Conservation (phyloP, 108 stramenopile genomes). For the Fragilariopsis cylindrus region DNA sequence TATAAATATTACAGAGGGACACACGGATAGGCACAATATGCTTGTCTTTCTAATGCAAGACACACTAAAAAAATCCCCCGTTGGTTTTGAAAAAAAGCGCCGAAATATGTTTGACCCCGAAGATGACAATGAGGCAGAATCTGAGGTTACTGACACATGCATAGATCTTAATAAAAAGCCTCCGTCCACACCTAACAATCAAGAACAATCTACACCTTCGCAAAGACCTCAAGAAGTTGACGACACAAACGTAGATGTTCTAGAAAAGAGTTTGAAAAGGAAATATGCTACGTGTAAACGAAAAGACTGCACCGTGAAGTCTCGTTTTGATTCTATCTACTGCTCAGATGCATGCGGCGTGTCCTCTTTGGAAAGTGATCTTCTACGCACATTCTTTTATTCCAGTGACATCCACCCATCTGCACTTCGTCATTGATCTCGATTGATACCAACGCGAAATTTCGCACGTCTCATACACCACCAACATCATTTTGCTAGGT, state of each 20-base stretch:
- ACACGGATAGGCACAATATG: slow-evolving; percentile 87
- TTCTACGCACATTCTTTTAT: slow-evolving; percentile 67
- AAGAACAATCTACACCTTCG: slow-evolving; percentile 3
- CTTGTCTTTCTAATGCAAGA: slow-evolving; percentile 79
- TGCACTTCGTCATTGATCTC: slow-evolving; percentile 38
- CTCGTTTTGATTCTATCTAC: slow-evolving; percentile 82
- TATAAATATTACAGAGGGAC: slow-evolving; percentile 47
- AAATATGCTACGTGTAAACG: slow-evolving; percentile 38
- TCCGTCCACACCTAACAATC: background rate
- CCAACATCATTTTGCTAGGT: background rate
- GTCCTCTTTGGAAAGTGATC: slow-evolving; percentile 60
- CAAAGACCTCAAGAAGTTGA: background rate
- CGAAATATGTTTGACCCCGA: slow-evolving; percentile 84
- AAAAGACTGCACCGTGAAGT: slow-evolving; percentile 50
- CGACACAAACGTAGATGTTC: background rate
- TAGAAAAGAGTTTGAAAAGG: background rate
- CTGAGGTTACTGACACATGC: background rate
- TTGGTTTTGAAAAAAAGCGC: slow-evolving; percentile 63
- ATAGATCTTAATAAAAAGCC: background rate
- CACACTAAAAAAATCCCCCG: slow-evolving; percentile 54
- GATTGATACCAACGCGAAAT: background rate
- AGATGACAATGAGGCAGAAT: slow-evolving; percentile 46
- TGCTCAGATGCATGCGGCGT: slow-evolving; percentile 87
- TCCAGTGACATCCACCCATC: slow-evolving; percentile 72
- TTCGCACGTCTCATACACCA: background rate